Conservation (phyloP, 352 stramenopile species). For the Globisporangium middletonii region DNA sequence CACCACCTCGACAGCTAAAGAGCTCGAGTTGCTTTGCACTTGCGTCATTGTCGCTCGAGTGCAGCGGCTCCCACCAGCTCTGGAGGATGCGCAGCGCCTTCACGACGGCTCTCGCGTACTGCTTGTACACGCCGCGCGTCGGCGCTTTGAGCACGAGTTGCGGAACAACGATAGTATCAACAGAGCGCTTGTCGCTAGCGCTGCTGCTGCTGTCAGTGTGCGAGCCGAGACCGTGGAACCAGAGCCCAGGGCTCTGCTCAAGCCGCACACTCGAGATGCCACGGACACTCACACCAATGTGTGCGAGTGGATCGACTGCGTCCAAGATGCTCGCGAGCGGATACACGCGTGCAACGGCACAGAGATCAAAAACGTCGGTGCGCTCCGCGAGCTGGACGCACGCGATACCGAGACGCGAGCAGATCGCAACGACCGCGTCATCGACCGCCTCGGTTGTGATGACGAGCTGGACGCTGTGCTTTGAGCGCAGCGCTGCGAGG, state of each 20-base stretch:
- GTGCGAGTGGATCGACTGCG: slow-evolving; percentile 13
- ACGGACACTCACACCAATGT: slow-evolving; percentile 32
- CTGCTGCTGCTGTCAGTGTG: neutral
- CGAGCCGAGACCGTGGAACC: slow-evolving; percentile 25
- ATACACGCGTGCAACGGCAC: slow-evolving; percentile 25
- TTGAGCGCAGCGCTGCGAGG: slow-evolving; percentile 16
- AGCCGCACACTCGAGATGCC: slow-evolving; percentile 29
- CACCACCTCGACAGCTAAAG: slow-evolving; percentile 36
- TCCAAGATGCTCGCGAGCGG: slow-evolving; percentile 54
- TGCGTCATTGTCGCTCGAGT: neutral
- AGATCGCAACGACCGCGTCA: slow-evolving; percentile 35
- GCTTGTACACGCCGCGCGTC: slow-evolving; percentile 58
- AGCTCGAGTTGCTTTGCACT: slow-evolving; percentile 1
- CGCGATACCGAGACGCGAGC: slow-evolving; percentile 36
- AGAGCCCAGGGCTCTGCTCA: slow-evolving; percentile 33
- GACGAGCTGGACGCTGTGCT: slow-evolving; percentile 30
- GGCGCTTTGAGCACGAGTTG: slow-evolving; percentile 53
- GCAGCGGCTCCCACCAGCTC: slow-evolving; percentile 24
- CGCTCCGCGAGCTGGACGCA: slow-evolving; percentile 57
- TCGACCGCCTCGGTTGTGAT: slow-evolving; percentile 41
- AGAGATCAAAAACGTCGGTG: slow-evolving; percentile 41
- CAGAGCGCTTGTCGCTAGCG: neutral
- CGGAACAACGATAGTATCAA: slow-evolving; percentile 17
- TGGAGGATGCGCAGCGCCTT: slow-evolving; percentile 53
- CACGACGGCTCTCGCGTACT: slow-evolving; percentile 49